These are phyloP conservation scores for Oryza glaberrima DNA, from an alignment of 176 grass and related monocot species.

Conservation along the genomic window DNA sequence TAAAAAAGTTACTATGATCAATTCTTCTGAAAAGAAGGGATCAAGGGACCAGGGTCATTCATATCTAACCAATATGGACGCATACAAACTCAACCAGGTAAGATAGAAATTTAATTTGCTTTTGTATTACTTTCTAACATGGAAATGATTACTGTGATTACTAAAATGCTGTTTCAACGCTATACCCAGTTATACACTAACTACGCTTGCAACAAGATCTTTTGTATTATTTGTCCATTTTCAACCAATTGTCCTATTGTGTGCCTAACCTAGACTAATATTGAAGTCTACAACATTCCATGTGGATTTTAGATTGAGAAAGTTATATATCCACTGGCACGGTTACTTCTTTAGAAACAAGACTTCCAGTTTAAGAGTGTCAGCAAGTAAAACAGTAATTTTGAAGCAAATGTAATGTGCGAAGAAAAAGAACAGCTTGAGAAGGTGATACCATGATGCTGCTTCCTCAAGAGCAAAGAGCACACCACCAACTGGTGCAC, in stretches of 20 bases:
- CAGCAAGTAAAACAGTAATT: background rate
- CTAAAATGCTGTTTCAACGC: background rate
- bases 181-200: background rate
- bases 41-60: background rate
- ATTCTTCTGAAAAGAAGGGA: background rate
- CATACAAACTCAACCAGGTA: background rate
- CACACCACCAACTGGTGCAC: constrained; percentile 90
- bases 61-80: background rate
- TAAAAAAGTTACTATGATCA: background rate
- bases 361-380: background rate
- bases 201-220: background rate
- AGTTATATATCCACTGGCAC: background rate
- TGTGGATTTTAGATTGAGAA: constrained; percentile 6
- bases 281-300: constrained; percentile 23
- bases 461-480: constrained; percentile 99
- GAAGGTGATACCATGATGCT: constrained; percentile 79
- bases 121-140: background rate
- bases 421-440: background rate
- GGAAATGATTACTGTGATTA: background rate
- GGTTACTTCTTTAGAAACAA: background rate
- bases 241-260: constrained; percentile 2
- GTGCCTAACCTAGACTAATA: background rate
- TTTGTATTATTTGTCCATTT: background rate
- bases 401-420: background rate
- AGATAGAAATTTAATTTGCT: background rate